Evolutionary conservation across 176 grass and related monocot genomes (phyloP), one percentile per base, ranked within the genome.

Genomic region (Zoysia japonica): DNA sequence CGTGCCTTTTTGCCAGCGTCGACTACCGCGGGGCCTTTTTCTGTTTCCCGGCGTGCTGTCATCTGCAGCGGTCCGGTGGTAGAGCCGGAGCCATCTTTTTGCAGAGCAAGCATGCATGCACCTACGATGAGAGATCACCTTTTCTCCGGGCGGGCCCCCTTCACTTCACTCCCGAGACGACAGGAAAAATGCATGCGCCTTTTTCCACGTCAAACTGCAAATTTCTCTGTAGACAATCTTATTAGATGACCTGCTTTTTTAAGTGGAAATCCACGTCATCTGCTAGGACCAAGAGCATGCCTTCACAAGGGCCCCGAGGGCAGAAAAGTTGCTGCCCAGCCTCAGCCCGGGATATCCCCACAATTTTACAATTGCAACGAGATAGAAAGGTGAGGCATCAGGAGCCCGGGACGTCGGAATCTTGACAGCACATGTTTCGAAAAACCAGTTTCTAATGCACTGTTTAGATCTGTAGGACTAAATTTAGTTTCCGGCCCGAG

Each of bases 11-110:
- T 39, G 49, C 49, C 49, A n/a, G 50, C 10, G 70, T 40, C 70
- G 36, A 72, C 70, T 54, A 40, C 70, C 70, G 49, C 70, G 17
- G 70, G 70, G 49, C 36, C 36, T 72, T 53, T 28, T 55, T 54
- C 36, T 55, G 50, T 38, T 41, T 73, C 39, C 15, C n/a, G 14
- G 50, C 37, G 38, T 19, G 50, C 50, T 19, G 14, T n/a, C 8
- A 11, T 16, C 14, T 55, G 50, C 70, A 55, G 70, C 12, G 50
- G 35, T 38, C 7, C 48, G 12, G 28, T 37, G 10, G n/a, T 4
- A 11, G 7, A 36, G 2, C 47, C 20, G 5, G 36, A 55, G 50
- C 15, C 14, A 56, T n/a, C 71, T 73, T 73, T 55, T 73, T 56
- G 9, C 71, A 74, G 51, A 19, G 51, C 28, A 28, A 28, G 28